Percentiles rank a stretch among this genome's conserved stretches.
Conservation (phyloP, 1,284 basidiomycete genomes). For the Ceraceosorus guamensis region DNA sequence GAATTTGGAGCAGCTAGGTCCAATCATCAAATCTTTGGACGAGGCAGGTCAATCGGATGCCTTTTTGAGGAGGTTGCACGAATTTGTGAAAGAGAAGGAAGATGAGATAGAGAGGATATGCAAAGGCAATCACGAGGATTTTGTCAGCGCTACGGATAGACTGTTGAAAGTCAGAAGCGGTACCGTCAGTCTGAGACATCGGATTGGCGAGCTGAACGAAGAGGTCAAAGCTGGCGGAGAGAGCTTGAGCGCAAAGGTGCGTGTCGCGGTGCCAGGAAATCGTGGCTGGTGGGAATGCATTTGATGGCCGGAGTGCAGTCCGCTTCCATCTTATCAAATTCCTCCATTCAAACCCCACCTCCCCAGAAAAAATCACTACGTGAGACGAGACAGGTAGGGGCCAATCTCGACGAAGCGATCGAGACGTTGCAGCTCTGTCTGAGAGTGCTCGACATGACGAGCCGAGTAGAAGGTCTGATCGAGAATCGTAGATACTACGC, state of each 20-base stretch:
- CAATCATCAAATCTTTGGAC: constrained; percentile 60
- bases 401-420: constrained; percentile 91
- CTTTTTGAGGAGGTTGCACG: constrained; percentile 77
- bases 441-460: constrained; percentile 85
- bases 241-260: constrained; percentile 24
- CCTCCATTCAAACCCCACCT: neutral
- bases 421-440: constrained; percentile 87
- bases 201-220: constrained; percentile 57
- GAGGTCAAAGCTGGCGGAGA: constrained; percentile 52
- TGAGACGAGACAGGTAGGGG: constrained; percentile 81
- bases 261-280: neutral
- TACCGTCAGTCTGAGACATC: constrained; percentile 54
- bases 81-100: constrained; percentile 86
- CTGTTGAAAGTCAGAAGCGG: constrained; percentile 82
- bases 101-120: constrained; percentile 93
- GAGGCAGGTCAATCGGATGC: constrained; percentile 80
- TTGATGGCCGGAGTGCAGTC: too few species aligned
- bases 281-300: too few species aligned
- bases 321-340: neutral
- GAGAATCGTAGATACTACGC: constrained; percentile 87
- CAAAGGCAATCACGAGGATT: constrained; percentile 89
- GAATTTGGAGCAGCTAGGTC: constrained; percentile 47
- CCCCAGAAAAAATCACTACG: constrained; percentile 50
- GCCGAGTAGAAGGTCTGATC: constrained; percentile 86
- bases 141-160: constrained; percentile 89